phyloP scores from a whole-genome alignment of 2,329 filamentous ascomycete genomes.

The Phialophora macrospora region DNA sequence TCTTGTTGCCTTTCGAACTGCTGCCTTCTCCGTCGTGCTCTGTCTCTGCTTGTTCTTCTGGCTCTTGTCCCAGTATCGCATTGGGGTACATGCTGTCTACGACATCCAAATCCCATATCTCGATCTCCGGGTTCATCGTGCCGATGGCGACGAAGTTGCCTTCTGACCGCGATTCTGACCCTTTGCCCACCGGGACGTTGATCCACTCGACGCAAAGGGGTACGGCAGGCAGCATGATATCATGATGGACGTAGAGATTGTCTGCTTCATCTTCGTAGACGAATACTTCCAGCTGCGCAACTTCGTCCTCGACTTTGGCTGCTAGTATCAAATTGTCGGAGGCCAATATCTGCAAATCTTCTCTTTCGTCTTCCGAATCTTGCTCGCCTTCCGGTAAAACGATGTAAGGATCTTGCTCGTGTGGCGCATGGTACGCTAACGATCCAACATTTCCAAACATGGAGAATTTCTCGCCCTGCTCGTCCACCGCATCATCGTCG shows the following conservation, averaged over 20 bases:
- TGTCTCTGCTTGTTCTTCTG: conserved; percentile 55
- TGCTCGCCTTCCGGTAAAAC: conserved; percentile 73
- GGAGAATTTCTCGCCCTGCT: conserved; percentile 72
- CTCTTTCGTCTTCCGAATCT: conserved; percentile 78
- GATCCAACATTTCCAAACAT: conserved; percentile 97
- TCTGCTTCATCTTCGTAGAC: conserved; percentile 95
- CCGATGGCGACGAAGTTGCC: conserved; percentile 95
- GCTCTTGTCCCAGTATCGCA: conserved; percentile 83
- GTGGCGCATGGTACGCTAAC: conserved; percentile 89
- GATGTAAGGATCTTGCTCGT: conserved; percentile 96
- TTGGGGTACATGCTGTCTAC: conserved; percentile 99
- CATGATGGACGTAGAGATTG: conserved; percentile 98
- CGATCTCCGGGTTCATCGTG: conserved; percentile 97
- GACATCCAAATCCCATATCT: conserved; percentile 96
- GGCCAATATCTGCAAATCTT: conserved; percentile 89
- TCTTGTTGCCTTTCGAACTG: conserved; percentile 43
- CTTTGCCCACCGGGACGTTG: conserved; percentile 83
- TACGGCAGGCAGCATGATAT: conserved; percentile 98
- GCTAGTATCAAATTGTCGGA: conserved; percentile 92
- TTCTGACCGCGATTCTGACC: conserved; percentile 65
- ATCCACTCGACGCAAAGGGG: conserved; percentile 96
- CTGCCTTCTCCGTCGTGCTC: conserved; percentile 41
- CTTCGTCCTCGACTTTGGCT: conserved; percentile 93
- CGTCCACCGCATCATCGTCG: conserved; percentile 74
- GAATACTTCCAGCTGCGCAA: conserved; percentile 94